These are phyloP conservation scores for Penicillium decumbens DNA, from an alignment of 2,329 filamentous ascomycete species.

Conservation along the genomic window DNA sequence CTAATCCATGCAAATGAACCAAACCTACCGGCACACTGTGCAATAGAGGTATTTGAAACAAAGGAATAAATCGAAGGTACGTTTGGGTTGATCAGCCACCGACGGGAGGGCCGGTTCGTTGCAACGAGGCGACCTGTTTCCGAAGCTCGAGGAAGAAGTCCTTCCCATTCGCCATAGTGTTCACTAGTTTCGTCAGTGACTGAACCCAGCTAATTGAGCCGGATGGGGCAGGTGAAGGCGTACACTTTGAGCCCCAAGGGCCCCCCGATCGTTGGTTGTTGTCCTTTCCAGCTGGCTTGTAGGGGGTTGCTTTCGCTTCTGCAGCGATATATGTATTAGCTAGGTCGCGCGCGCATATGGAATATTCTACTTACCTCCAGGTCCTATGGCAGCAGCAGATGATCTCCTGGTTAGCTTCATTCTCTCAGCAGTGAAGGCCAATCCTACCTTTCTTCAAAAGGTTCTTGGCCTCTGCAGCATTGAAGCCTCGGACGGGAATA, in stretches of 20 bases:
- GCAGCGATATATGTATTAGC: not conserved
- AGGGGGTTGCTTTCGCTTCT: slow-evolving; percentile 35
- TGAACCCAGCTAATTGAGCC: not conserved
- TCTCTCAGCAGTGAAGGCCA: not conserved
- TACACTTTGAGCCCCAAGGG: slow-evolving; percentile 46
- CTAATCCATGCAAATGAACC: slow-evolving; percentile 22
- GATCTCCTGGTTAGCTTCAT: slow-evolving; percentile 1
- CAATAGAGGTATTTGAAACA: slow-evolving; percentile 15
- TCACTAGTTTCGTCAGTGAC: slow-evolving; percentile 32
- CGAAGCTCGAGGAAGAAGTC: slow-evolving; percentile 49
- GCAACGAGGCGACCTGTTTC: slow-evolving; percentile 44
- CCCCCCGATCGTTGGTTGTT: slow-evolving; percentile 35
- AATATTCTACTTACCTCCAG: slow-evolving; percentile 26
- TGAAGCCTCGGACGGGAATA: slow-evolving; percentile 43
- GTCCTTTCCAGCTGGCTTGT: slow-evolving; percentile 40
- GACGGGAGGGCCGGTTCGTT: slow-evolving; percentile 33
- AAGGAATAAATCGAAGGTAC: slow-evolving; percentile 10
- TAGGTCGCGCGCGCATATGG: not conserved
- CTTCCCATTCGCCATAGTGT: slow-evolving; percentile 47
- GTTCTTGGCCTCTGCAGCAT: slow-evolving; percentile 40
- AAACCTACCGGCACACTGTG: slow-evolving; percentile 17
- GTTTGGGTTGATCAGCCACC: slow-evolving; percentile 29
- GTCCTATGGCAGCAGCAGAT: slow-evolving; percentile 19
- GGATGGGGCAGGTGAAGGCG: slow-evolving; percentile 12
- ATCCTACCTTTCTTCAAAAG: slow-evolving; percentile 39